A percentile compares a stretch with the other conserved stretches of the same genome.
Evolutionary conservation across 1,284 basidiomycete genomes (phyloP).

Genomic region (Leccinum fuscescens): DNA sequence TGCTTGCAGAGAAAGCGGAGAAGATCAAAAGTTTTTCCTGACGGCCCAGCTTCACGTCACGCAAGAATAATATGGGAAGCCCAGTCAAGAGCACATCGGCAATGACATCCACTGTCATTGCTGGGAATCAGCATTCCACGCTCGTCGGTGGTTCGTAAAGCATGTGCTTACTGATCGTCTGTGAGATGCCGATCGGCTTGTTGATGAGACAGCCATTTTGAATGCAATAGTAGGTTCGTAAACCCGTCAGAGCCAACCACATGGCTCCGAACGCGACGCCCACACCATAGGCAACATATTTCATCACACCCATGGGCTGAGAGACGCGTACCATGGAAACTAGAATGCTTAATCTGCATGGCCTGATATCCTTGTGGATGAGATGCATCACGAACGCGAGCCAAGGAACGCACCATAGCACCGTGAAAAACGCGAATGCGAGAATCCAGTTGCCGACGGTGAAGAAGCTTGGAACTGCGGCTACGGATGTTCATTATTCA

Average conservation of each 20-base stretch:
- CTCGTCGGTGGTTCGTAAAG: not conserved
- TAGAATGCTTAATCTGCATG: slow-evolving; percentile 17
- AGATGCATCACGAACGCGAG: not conserved
- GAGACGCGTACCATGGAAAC: slow-evolving; percentile 13
- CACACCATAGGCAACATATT: not conserved
- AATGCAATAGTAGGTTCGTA: slow-evolving; percentile 6
- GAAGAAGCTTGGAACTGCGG: not conserved
- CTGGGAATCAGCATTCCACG: not conserved
- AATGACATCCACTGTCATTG: slow-evolving; percentile 14
- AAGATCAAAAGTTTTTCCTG: slow-evolving; percentile 4
- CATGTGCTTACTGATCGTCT: slow-evolving; percentile 13
- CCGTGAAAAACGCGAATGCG: slow-evolving; percentile 9
- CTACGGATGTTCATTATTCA: slow-evolving; percentile 1
- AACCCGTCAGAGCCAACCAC: slow-evolving; percentile 8
- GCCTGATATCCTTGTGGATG: slow-evolving; percentile 1
- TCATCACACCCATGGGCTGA: slow-evolving; percentile 2
- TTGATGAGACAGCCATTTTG: slow-evolving; percentile 4
- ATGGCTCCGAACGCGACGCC: slow-evolving; percentile 10
- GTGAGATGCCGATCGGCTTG: slow-evolving; percentile 3
- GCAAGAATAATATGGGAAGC: slow-evolving; percentile 14
- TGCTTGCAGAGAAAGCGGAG: slow-evolving; percentile 16
- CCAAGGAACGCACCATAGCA: slow-evolving; percentile 13
- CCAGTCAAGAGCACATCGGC: slow-evolving; percentile 11
- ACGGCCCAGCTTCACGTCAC: slow-evolving; percentile 8
- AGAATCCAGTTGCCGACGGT: slow-evolving; percentile 9